Base-by-base conservation (phyloP, 2,329 filamentous ascomycete species). In the Claviceps pazoutovae region DNA sequence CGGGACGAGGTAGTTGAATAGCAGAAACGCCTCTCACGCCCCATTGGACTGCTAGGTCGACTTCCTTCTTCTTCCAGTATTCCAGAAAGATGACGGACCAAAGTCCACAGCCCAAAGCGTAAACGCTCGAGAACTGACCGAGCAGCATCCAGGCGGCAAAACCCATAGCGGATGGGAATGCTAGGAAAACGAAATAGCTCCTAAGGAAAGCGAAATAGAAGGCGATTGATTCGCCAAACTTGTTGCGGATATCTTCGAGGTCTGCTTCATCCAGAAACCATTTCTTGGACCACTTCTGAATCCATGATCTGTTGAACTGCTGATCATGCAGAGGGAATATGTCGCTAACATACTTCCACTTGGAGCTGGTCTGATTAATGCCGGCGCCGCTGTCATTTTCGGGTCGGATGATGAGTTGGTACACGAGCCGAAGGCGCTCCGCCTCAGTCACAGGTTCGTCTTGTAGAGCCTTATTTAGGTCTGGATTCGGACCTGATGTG, bases 171-270 rank as follows among this genome's bases (percentile, higher is more conserved):
- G 90, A 86, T 0, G 89, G 89, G 54, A 91, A 84, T n/a, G 86
- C 68, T 26, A 95, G 73, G 63, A 94, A 95, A 53, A 80, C 75
- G 63, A 95, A 94, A 68, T 97, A 97, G 37, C 84, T 84, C 62
- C 95, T 87, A 36, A 94, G 77, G 63, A 97, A 97, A 41, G 90
- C 88, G 65, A 95, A 97, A 71, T 97, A 97, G 66, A 94, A 95
- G 38, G 87, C 91, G 53, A 96, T 86, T 64, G 81, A 84, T 66
- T 91, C 84, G 48, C 88, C 88, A 65, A 89, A 88, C 56, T 82
- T 75, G 62, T 88, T 76, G 26, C 85, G 79, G 56, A 95, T 88
- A 46, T 79, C 75, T 61, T 86, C 80, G n/a, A 94, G 71, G 60
- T 88, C 79, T 48, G 74, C 66, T 38, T 80, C 69, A 51, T 80